Evolutionary conservation across 805 yeast species (phyloP).

Genomic region (Ogataea methanolica): DNA sequence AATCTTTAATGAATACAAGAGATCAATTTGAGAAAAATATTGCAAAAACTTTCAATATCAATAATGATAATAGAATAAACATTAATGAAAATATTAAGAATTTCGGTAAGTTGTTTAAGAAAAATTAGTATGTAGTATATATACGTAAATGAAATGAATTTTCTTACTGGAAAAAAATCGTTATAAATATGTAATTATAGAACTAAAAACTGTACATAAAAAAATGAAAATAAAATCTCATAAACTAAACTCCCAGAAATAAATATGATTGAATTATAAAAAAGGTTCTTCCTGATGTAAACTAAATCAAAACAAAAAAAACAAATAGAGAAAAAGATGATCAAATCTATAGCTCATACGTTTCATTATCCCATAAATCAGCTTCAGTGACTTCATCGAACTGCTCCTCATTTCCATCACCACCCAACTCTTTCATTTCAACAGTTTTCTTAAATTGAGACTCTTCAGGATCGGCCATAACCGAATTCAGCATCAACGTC

Average conservation of each 20-base stretch:
- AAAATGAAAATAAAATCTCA: too few species aligned
- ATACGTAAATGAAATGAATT: too few species aligned
- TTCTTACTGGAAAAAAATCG: too few species aligned
- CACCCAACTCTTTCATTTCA: slow-evolving; percentile 6
- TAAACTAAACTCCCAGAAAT: too few species aligned
- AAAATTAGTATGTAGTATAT: slow-evolving; percentile 2
- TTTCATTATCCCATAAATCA: slow-evolving; percentile 24
- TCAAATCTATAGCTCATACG: background rate
- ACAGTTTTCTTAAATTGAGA: slow-evolving; percentile 1
- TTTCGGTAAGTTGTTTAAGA: slow-evolving; percentile 55
- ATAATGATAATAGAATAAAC: slow-evolving; percentile 58
- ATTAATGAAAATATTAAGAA: slow-evolving; percentile 64
- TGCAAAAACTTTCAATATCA: slow-evolving; percentile 36
- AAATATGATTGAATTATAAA: too few species aligned
- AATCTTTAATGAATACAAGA: slow-evolving; percentile 34
- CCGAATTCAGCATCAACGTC: slow-evolving; percentile 2
- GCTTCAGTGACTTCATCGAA: slow-evolving; percentile 15
- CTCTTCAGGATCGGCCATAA: slow-evolving; percentile 1
- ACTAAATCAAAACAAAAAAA: too few species aligned
- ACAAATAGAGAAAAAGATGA: too few species aligned
- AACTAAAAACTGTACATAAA: too few species aligned
- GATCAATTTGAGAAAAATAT: slow-evolving; percentile 40
- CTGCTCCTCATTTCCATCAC: slow-evolving; percentile 3
- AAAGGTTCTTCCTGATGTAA: too few species aligned
- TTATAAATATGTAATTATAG: too few species aligned